Evolutionary conservation across 116 monocot genomes (phyloP).

Genomic region (Zostera marina): DNA sequence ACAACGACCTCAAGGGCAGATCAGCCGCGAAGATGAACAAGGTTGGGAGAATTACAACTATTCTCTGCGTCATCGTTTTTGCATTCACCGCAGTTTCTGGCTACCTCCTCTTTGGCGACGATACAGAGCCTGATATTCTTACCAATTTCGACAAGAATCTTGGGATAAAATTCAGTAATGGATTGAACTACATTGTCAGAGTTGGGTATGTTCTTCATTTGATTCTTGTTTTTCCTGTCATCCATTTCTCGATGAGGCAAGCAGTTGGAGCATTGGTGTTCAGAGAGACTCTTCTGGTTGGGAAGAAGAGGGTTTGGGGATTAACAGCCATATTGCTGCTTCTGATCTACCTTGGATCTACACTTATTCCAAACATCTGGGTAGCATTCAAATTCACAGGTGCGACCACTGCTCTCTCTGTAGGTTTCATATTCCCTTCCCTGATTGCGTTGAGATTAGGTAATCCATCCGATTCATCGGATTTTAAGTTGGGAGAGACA

Average conservation of each 20-base stretch:
- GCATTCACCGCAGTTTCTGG: slow-evolving; percentile 69
- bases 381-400: slow-evolving; percentile 96
- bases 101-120: slow-evolving; percentile 68
- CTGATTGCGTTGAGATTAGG: slow-evolving; percentile 58
- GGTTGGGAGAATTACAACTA: slow-evolving; percentile 56
- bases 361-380: slow-evolving; percentile 83
- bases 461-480: slow-evolving; percentile 9
- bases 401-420: slow-evolving; percentile 59
- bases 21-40: slow-evolving; percentile 70
- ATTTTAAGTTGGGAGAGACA: slow-evolving; percentile 27
- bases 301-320: slow-evolving; percentile 28
- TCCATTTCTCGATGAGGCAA: slow-evolving; percentile 85
- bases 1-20: slow-evolving; percentile 70
- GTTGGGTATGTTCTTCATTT: slow-evolving; percentile 84
- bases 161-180: slow-evolving; percentile 50
- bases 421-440: slow-evolving; percentile 86
- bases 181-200: slow-evolving; percentile 61
- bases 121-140: slow-evolving; percentile 72
- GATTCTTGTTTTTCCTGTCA: slow-evolving; percentile 81
- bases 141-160: slow-evolving; percentile 75
- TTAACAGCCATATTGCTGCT: slow-evolving; percentile 47
- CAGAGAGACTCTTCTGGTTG: slow-evolving; percentile 6
- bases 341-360: slow-evolving; percentile 67
- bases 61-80: slow-evolving; percentile 54
- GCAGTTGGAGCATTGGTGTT: slow-evolving; percentile 46